Percentiles rank a stretch among this genome's conserved stretches.
These are phyloP conservation scores for Rhynchospora breviuscula DNA, from an alignment of 176 grass and related monocot species.

Conservation along the genomic window DNA sequence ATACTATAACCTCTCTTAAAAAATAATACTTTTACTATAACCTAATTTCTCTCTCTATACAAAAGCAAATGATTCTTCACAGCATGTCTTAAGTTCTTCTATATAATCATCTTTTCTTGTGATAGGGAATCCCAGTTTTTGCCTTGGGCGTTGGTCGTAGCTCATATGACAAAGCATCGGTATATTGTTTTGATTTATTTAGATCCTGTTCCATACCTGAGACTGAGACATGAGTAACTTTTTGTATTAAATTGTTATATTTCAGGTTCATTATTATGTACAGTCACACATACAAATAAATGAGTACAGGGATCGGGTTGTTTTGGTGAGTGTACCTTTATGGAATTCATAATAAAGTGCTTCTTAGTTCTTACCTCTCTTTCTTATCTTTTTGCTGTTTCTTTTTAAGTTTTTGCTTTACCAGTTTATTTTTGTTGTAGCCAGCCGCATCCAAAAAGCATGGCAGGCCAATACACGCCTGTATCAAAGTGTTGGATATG, in stretches of 20 bases:
- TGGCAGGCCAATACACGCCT: constrained; percentile 51
- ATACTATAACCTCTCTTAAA: neutral
- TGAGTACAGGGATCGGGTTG: constrained; percentile 78
- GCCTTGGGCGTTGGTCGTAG: constrained; percentile 80
- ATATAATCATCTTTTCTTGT: constrained; percentile 25
- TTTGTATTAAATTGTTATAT: constrained; percentile 4
- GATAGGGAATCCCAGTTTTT: constrained; percentile 77
- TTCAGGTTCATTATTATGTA: constrained; percentile 85
- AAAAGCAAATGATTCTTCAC: neutral
- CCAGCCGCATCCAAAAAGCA: constrained; percentile 48
- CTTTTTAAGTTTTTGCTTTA: constrained; percentile 15
- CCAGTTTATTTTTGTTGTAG: constrained; percentile 41
- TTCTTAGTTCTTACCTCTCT: neutral
- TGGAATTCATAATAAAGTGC: constrained; percentile 15
- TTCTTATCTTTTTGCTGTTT: constrained; percentile 11
- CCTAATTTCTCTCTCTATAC: neutral
- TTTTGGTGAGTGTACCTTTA: constrained; percentile 62
- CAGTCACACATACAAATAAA: constrained; percentile 98
- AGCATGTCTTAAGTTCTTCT: constrained; percentile 10
- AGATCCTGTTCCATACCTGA: neutral
- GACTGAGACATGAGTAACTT: neutral
- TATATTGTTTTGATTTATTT: constrained; percentile 41
- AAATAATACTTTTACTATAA: neutral
- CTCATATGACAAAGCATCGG: constrained; percentile 83
- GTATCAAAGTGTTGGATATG: constrained; percentile 97